Percentiles rank a stretch among this genome's conserved stretches.
phyloP scores from a whole-genome alignment of 2,329 filamentous ascomycete genomes.

The Sporothrix dimorphospora region DNA sequence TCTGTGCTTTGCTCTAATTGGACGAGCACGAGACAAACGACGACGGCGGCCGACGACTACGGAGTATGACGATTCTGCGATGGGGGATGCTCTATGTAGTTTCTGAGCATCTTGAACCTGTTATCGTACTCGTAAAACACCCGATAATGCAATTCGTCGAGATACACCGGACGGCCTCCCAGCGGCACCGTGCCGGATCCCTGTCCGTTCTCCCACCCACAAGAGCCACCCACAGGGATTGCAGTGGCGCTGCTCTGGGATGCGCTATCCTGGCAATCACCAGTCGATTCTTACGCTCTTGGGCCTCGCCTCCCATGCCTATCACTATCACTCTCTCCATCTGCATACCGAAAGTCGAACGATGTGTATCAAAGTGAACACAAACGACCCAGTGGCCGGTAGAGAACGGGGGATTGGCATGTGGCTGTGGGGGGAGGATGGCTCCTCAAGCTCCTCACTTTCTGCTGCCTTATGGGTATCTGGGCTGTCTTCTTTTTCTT shows the following conservation, averaged over 20 bases:
- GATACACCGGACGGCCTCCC: slow-evolving; percentile 4
- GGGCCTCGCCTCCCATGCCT: slow-evolving; percentile 5
- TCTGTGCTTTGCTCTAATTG: background rate
- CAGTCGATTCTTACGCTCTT: background rate
- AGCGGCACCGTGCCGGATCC: background rate
- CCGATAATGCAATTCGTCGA: background rate
- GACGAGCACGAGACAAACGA: background rate
- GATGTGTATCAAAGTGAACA: slow-evolving; percentile 23
- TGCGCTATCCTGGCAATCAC: slow-evolving; percentile 16
- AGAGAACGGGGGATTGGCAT: slow-evolving; percentile 19
- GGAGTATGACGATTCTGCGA: slow-evolving; percentile 9
- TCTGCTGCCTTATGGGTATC: background rate
- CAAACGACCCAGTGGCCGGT: background rate
- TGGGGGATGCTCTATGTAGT: background rate
- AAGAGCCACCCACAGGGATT: background rate
- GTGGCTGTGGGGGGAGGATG: background rate
- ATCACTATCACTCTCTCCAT: background rate
- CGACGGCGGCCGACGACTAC: background rate
- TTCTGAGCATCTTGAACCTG: background rate
- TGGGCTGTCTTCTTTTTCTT: background rate
- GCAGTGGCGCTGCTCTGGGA: slow-evolving; percentile 6
- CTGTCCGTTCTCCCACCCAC: background rate
- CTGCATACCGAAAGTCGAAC: slow-evolving; percentile 12
- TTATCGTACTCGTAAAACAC: background rate
- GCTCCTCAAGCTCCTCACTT: background rate